A percentile compares a stretch with the other conserved stretches of the same genome.
phyloP scores from a whole-genome alignment of 2,329 filamentous ascomycete species.

The Clonostachys byssicola region DNA sequence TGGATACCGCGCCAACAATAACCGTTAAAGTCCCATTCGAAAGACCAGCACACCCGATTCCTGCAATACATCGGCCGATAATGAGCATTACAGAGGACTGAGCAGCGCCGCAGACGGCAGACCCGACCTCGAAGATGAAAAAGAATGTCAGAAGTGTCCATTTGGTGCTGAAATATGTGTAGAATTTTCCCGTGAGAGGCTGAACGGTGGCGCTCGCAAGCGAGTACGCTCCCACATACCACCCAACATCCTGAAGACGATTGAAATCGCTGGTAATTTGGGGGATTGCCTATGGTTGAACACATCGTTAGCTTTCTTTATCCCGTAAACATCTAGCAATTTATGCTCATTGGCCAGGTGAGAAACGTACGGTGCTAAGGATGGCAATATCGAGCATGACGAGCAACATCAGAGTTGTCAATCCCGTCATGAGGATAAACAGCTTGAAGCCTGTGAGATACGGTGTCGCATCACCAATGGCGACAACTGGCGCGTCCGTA shows the following conservation, averaged over 20 bases:
- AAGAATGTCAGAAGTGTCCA: constrained; percentile 8
- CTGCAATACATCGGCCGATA: constrained; percentile 11
- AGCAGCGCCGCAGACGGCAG: constrained; percentile 10
- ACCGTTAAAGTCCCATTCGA: constrained; percentile 9
- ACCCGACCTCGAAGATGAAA: constrained; percentile 10
- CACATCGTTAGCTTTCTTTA: too few relatives aligned
- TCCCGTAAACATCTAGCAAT: too few relatives aligned
- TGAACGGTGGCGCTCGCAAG: constrained; percentile 42
- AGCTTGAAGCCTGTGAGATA: constrained; percentile 15
- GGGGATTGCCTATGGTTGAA: constrained; percentile 27
- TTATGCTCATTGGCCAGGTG: too few relatives aligned
- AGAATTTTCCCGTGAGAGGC: constrained; percentile 44
- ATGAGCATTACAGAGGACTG: constrained; percentile 11
- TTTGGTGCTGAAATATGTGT: constrained; percentile 35
- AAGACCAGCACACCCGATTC: constrained; percentile 10
- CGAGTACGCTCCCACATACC: constrained; percentile 45
- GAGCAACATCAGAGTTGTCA: constrained; percentile 34
- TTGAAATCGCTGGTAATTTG: constrained; percentile 43
- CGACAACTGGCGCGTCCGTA: too few relatives aligned
- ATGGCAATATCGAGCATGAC: constrained; percentile 44
- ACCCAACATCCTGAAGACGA: constrained; percentile 43
- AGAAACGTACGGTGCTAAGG: constrained; percentile 37
- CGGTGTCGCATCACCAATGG: too few relatives aligned
- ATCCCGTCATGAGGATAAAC: constrained; percentile 16
- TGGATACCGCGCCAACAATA: constrained; percentile 7